These are phyloP conservation scores for Scedosporium minutisporum DNA, from an alignment of 2,329 filamentous ascomycete genomes.

Conservation along the genomic window DNA sequence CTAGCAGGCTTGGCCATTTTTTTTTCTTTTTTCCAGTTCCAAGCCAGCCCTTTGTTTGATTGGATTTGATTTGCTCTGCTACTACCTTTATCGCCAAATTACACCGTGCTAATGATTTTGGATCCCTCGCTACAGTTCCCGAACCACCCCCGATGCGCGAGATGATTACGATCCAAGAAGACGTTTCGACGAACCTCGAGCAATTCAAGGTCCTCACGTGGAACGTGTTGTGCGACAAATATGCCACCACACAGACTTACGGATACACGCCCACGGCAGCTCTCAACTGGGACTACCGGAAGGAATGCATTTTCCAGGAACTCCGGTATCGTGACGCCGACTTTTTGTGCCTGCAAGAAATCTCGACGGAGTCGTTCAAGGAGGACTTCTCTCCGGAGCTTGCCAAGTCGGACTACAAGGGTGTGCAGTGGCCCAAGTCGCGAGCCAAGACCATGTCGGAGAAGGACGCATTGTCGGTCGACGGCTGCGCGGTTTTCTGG, in stretches of 20 bases:
- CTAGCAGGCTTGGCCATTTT: background rate
- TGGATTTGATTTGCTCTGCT: background rate
- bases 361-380: slow-evolving; percentile 85
- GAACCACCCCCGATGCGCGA: slow-evolving; percentile 67
- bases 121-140: slow-evolving; percentile 46
- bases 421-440: slow-evolving; percentile 84
- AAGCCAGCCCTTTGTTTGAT: too few relatives aligned
- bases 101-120: slow-evolving; percentile 13
- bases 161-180: slow-evolving; percentile 68
- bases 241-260: slow-evolving; percentile 75
- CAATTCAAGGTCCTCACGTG: slow-evolving; percentile 81
- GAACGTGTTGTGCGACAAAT: slow-evolving; percentile 93
- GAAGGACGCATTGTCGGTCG: slow-evolving; percentile 78
- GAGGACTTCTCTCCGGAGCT: slow-evolving; percentile 84
- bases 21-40: background rate
- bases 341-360: slow-evolving; percentile 87
- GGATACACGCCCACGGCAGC: slow-evolving; percentile 81
- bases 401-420: slow-evolving; percentile 82
- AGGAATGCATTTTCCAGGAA: slow-evolving; percentile 73
- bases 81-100: background rate
- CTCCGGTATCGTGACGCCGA: slow-evolving; percentile 72
- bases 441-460: slow-evolving; percentile 87
- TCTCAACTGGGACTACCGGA: slow-evolving; percentile 79
- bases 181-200: slow-evolving; percentile 49
- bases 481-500: slow-evolving; percentile 95